phyloP scores from a whole-genome alignment of 768 basidiomycete species.

The Tephrocybe sp. region DNA sequence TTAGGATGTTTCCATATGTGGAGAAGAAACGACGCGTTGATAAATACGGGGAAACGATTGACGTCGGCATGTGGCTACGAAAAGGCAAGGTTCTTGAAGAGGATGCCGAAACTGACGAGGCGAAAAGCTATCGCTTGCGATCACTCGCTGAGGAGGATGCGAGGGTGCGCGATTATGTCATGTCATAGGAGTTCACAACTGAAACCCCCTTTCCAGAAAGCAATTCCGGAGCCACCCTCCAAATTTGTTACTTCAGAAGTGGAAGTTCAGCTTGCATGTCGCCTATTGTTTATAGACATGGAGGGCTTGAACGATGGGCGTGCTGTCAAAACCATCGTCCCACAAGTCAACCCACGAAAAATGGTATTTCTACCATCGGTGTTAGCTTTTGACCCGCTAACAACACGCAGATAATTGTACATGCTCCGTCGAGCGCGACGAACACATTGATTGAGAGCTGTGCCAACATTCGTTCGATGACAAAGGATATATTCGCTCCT shows the following conservation, averaged over 20 bases:
- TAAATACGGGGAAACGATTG: constrained; percentile 93
- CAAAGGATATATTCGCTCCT: constrained; percentile 88
- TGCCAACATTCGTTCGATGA: constrained; percentile 83
- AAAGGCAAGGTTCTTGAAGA: constrained; percentile 91
- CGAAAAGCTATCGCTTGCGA: constrained; percentile 65
- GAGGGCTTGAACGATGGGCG: constrained; percentile 97
- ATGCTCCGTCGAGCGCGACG: constrained; percentile 68
- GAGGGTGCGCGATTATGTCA: constrained; percentile 48
- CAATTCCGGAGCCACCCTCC: constrained; percentile 81
- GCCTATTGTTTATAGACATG: constrained; percentile 90
- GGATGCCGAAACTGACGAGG: constrained; percentile 81
- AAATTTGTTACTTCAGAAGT: constrained; percentile 81
- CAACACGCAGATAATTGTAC: constrained; percentile 76
- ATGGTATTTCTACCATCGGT: constrained; percentile 54
- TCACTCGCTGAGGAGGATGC: constrained; percentile 78
- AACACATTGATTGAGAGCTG: constrained; percentile 78
- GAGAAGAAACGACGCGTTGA: constrained; percentile 92
- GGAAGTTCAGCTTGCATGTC: constrained; percentile 81
- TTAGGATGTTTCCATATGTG: constrained; percentile 96
- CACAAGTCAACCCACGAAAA: constrained; percentile 94
- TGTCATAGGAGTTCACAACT: background rate
- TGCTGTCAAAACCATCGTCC: constrained; percentile 94
- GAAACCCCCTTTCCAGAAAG: constrained; percentile 46
- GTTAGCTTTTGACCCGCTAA: constrained; percentile 3
- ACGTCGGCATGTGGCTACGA: constrained; percentile 94